Conservation (phyloP, 805 yeast species). For the Priceomyces haplophilus region DNA sequence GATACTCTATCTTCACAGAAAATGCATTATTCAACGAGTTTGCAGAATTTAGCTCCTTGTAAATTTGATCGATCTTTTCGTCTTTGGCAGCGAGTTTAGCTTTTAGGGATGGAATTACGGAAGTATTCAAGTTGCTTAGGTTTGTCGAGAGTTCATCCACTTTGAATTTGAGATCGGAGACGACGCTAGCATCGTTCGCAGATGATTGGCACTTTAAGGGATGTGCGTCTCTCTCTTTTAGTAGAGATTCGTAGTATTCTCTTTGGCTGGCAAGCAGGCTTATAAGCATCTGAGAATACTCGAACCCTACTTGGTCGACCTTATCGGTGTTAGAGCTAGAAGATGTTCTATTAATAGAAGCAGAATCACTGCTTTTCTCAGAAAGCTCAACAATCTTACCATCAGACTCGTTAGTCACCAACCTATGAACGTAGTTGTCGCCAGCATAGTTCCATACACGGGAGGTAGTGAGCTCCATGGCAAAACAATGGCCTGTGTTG, state of each 20-base stretch:
- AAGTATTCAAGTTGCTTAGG: conserved; percentile 22
- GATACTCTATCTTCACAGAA: conserved; percentile 35
- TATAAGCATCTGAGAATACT: conserved; percentile 73
- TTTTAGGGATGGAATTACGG: conserved; percentile 32
- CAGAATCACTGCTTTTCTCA: conserved; percentile 20
- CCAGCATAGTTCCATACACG: conserved; percentile 95
- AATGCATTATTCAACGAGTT: conserved; percentile 38
- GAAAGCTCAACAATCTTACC: conserved; percentile 84
- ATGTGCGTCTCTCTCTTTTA: conserved; percentile 21
- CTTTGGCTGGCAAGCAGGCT: conserved; percentile 85
- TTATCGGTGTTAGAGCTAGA: conserved; percentile 21
- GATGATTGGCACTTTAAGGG: conserved; percentile 17
- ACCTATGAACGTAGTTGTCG: conserved; percentile 83
- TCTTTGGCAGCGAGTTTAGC: conserved; percentile 29
- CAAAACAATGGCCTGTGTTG: conserved; percentile 78
- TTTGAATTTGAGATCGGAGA: conserved; percentile 24
- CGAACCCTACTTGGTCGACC: conserved; percentile 64
- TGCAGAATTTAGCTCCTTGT: conserved; percentile 31
- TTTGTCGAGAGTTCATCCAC: conserved; percentile 26
- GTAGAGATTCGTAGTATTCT: conserved; percentile 65
- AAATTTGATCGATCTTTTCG: conserved; percentile 24
- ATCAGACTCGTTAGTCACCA: conserved; percentile 80
- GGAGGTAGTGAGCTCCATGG: conserved; percentile 82
- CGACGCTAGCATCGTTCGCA: conserved; percentile 3
- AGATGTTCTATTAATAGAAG: conserved; percentile 1